Base-by-base conservation (phyloP, 2,329 filamentous ascomycete species). In the Sclerotinia spermophila region DNA sequence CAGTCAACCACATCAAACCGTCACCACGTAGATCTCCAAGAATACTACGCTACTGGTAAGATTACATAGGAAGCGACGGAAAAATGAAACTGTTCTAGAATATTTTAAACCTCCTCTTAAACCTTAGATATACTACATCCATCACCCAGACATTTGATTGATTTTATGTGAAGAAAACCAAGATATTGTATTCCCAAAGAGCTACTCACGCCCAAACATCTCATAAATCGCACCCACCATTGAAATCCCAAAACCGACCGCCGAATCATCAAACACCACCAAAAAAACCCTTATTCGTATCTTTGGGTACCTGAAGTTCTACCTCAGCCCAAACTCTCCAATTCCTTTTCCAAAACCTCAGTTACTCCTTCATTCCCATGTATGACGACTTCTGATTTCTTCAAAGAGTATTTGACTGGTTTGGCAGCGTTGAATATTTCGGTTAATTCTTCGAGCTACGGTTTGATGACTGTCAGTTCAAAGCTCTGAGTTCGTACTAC, bases 351-450 rank as follows among this genome's bases (percentile, higher is more conserved):
- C n/a, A 64, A 38, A 11, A 65, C 58, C 38, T 69, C 58, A 24
- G 17, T 55, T 5, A 58, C 68, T 1, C 68, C 59, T 38, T 69
- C 68, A n/a, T 27, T 27, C 1, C 38, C 30, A 19, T 30, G 27
- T 1, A 58, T n/a, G 2, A 58, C 3, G 0, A 69, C 59, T 27
- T 69, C 59, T 5, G 48, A 64, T 65, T 56, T 69, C 17, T 38
- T 21, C 48, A 69, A 56, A 0, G 68, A 69, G 6, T 69, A 69
- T 11, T 58, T 35, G 10, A 69, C 68, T 44, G 68, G 68, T 19
- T 69, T 69, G 0, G 27, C 59, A 19, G 68, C 59, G 24, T 65
- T 69, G 24, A 69, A 69, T 1, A 69, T 69, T 24, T 69, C 59
- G 5, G 68, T 55, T 0, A 69, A 40, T 65, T 69, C 68, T 45